Evolutionary conservation across 2,329 filamentous ascomycete genomes (phyloP), one percentile per base, ranked within the genome.

Genomic region (Alternaria conjuncta): DNA sequence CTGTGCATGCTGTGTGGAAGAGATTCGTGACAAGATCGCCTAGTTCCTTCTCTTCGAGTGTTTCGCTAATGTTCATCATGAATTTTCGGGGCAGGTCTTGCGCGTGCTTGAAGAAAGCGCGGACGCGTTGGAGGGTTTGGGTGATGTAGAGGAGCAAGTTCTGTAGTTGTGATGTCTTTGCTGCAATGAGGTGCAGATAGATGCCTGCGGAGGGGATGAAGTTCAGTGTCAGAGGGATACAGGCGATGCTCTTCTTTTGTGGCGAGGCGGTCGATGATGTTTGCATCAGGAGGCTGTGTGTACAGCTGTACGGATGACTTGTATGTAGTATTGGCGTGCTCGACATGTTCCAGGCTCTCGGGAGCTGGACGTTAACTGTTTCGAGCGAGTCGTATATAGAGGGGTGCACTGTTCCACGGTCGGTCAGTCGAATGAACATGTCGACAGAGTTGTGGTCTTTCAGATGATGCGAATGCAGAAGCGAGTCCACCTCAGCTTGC

Each of bases 351-450:
- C 75, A 78, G 60, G 65, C 72, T 5, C 80, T 82, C 2, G 83
- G 85, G 60, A 86, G 84, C 61, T 82, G 78, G 64, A 94, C 89
- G 12, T 81, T 86, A 4, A 93, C 92, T 61, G 96, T 90, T 63
- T 92, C 86, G 71, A 97, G 93, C 6, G 92, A 94, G 77, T 97
- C 92, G 77, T 95, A 95, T 51, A 97, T 93, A 70, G 89, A 92
- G 18, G 96, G 83, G 75, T 95, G 90, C 12, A 96, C 84, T 18
- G 84, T 86, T 9, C 92, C 92, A 66, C 92, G 87, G 60, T 87
- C 86, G 5, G 90, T 92, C 5, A 92, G 92, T 3, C 92, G 86
- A 6, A 95, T 83, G 82, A 96, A 89, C 68, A 95, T 87, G 77
- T 95, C 92, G 46, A 96, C 89, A n/a, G 88, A 86, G 67, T 93